Percentiles rank a stretch among this genome's conserved stretches.
phyloP scores from a whole-genome alignment of 2,329 filamentous ascomycete species.

The Epichloe hybrida region DNA sequence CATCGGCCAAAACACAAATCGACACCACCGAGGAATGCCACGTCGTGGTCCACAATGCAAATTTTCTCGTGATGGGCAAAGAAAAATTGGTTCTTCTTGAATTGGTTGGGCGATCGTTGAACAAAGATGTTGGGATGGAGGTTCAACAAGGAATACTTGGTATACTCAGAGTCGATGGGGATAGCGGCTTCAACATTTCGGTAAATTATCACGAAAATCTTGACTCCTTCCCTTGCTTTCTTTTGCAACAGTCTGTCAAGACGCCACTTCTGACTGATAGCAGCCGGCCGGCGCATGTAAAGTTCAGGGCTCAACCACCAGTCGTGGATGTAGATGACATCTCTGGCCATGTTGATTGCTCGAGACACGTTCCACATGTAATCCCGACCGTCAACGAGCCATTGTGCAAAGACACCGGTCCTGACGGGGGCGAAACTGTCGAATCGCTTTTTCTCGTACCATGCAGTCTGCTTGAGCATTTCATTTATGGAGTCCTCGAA shows the following conservation, averaged over 20 bases:
- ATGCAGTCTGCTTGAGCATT: conserved; percentile 72
- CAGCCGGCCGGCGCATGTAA: conserved; percentile 85
- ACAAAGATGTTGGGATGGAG: conserved; percentile 94
- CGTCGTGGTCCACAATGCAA: conserved; percentile 89
- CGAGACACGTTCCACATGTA: conserved; percentile 99
- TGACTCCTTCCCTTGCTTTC: conserved; percentile 90
- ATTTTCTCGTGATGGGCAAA: conserved; percentile 98
- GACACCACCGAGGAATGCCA: conserved; percentile 90
- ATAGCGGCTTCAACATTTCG: conserved; percentile 94
- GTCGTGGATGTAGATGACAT: conserved; percentile 97
- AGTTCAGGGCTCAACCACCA: conserved; percentile 98
- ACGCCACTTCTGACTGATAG: conserved; percentile 96
- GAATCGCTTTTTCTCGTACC: conserved; percentile 75
- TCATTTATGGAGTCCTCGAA: conserved; percentile 86
- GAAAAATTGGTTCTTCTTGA: conserved; percentile 98
- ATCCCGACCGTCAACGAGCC: conserved; percentile 91
- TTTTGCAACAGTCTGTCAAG: conserved; percentile 84
- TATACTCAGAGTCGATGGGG: conserved; percentile 96
- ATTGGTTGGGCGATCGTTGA: conserved; percentile 90
- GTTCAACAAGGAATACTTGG: conserved; percentile 90
- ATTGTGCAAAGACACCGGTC: conserved; percentile 77
- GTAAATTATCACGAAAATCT: conserved; percentile 95
- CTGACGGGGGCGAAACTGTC: conserved; percentile 88
- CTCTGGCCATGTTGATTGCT: conserved; percentile 90
- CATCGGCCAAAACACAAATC: conserved; percentile 95